A percentile compares a stretch with the other conserved stretches of the same genome.
Conservation (phyloP, 768 basidiomycete genomes). For the Kwoniella bestiolae region DNA sequence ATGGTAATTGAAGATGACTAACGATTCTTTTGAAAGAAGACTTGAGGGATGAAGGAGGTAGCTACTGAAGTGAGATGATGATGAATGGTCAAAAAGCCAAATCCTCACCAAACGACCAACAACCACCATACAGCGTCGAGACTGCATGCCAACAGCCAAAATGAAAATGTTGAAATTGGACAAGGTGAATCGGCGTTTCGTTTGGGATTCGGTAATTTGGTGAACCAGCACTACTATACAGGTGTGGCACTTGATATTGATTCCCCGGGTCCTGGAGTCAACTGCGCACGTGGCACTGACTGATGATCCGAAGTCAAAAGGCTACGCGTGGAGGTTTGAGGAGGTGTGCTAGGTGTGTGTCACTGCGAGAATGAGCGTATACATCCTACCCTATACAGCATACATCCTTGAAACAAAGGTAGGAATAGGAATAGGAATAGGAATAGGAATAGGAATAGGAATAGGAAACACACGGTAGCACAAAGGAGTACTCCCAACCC, state of each 20-base stretch:
- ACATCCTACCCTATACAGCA: too few species aligned
- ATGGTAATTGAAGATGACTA: conserved; percentile 6
- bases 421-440: too few species aligned
- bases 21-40: conserved; percentile 20
- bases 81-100: conserved; percentile 11
- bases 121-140: background rate
- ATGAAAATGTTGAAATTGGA: background rate
- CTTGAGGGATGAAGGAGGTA: conserved; percentile 31
- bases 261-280: background rate
- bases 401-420: conserved; percentile 6
- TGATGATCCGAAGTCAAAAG: background rate
- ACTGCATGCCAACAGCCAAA: background rate
- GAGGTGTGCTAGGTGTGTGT: background rate
- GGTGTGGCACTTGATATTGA: conserved; percentile 16
- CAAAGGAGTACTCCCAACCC: background rate
- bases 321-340: conserved; percentile 11
- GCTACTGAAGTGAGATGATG: background rate
- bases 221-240: background rate
- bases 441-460: too few species aligned
- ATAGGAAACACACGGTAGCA: background rate
- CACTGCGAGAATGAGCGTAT: background rate
- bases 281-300: background rate
- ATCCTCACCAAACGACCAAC: background rate
- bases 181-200: conserved; percentile 25
- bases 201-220: conserved; percentile 14